These are phyloP conservation scores for Fimicolochytrium jonesii DNA, from an alignment of 192 early-diverging fungal species.

Conservation along the genomic window DNA sequence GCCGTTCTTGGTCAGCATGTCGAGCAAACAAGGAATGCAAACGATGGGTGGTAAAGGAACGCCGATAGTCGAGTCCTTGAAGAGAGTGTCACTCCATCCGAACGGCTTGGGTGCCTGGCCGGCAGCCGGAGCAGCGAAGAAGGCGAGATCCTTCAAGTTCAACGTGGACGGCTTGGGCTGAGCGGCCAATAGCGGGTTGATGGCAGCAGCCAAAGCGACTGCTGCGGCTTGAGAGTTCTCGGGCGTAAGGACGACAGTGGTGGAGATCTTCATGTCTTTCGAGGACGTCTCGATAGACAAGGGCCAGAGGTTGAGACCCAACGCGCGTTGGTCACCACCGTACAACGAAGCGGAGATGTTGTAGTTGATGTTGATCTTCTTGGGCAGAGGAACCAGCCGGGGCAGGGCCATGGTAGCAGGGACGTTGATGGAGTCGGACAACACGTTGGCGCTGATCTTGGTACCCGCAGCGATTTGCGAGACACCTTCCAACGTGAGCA, in stretches of 20 bases:
- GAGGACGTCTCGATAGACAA: constrained; percentile 19
- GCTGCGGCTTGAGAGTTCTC: constrained; percentile 35
- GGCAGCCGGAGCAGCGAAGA: constrained; percentile 20
- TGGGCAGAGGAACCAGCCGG: constrained; percentile 25
- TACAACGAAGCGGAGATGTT: constrained; percentile 24
- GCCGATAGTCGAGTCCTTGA: constrained; percentile 16
- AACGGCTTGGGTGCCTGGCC: constrained; percentile 18
- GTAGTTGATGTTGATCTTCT: constrained; percentile 29
- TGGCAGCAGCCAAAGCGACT: constrained; percentile 26
- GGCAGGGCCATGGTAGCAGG: constrained; percentile 22
- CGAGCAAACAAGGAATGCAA: constrained; percentile 19
- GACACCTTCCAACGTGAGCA: constrained; percentile 16
- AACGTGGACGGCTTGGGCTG: constrained; percentile 17
- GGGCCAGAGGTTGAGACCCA: constrained; percentile 21
- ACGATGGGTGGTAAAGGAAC: constrained; percentile 23
- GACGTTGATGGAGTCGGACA: constrained; percentile 10
- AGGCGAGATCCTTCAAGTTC: constrained; percentile 27
- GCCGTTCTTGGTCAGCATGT: constrained; percentile 22
- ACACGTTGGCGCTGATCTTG: constrained; percentile 13
- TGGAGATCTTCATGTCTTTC: constrained; percentile 19
- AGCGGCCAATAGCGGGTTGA: constrained; percentile 42
- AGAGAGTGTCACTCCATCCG: constrained; percentile 32
- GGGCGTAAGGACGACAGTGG: constrained; percentile 21
- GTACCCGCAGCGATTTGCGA: constrained; percentile 8
- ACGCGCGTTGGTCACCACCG: constrained; percentile 23